Conservation (phyloP, 2,329 filamentous ascomycete species). For the Calonectria hongkongensis region DNA sequence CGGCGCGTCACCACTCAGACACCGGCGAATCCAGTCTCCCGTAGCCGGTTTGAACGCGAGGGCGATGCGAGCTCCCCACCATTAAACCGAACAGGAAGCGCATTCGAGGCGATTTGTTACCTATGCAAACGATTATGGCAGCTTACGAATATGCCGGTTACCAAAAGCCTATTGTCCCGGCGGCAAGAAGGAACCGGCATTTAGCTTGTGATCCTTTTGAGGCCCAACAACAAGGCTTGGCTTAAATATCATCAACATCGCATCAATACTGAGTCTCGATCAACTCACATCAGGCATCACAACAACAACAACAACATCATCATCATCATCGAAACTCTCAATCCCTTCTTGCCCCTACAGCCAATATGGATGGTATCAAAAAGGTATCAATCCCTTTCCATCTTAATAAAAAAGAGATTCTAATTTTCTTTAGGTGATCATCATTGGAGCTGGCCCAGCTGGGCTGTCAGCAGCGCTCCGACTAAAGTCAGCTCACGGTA, state of each 20-base stretch:
- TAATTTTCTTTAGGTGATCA: slow-evolving; percentile 10
- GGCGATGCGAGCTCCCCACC: too few species aligned
- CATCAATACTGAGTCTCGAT: not conserved
- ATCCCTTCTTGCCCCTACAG: not conserved
- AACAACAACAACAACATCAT: not conserved
- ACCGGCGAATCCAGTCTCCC: too few species aligned
- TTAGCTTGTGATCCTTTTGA: too few species aligned
- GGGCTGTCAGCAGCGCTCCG: not conserved
- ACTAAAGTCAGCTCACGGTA: not conserved
- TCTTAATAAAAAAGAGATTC: not conserved
- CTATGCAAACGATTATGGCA: too few species aligned
- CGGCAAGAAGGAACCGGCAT: too few species aligned
- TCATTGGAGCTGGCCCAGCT: slow-evolving; percentile 21
- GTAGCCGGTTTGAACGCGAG: too few species aligned
- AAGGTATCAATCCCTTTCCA: not conserved
- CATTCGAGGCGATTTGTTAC: too few species aligned
- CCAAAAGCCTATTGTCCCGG: too few species aligned
- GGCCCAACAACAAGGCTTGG: too few species aligned
- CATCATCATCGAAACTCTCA: not conserved
- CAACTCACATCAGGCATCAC: not conserved
- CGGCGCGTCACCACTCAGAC: too few species aligned
- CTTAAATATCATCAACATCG: not conserved
- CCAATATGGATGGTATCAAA: not conserved
- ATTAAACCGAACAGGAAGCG: too few species aligned
- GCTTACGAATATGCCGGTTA: too few species aligned